Conservation (phyloP, 352 stramenopile genomes). For the Globisporangium irregulare region DNA sequence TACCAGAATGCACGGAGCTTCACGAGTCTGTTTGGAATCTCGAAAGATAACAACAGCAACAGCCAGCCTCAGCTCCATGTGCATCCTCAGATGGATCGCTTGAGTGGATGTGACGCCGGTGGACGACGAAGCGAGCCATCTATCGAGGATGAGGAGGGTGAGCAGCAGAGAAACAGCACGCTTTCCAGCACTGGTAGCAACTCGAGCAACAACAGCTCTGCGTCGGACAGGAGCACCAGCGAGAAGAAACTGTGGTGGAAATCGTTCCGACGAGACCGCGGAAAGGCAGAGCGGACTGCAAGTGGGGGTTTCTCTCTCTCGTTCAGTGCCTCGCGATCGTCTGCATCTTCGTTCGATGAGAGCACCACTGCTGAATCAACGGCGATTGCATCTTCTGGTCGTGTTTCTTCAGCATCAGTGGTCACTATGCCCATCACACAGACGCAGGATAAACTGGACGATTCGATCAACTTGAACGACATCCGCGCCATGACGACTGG, state of each 20-base stretch:
- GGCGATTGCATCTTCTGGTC: conserved; percentile 8
- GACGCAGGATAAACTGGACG: conserved; percentile 43
- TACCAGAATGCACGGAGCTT: conserved; percentile 73
- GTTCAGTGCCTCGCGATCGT: conserved; percentile 29
- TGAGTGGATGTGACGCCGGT: conserved; percentile 24
- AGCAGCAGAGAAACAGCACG: conserved; percentile 16
- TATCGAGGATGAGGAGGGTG: conserved; percentile 17
- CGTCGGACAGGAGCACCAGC: conserved; percentile 38
- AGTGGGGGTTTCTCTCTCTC: conserved; percentile 63
- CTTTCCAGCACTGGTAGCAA: conserved; percentile 16
- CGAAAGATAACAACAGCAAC: conserved; percentile 32
- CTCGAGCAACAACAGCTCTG: conserved; percentile 30
- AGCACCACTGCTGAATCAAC: conserved; percentile 11
- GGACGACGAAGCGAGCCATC: conserved; percentile 28
- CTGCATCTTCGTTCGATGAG: conserved; percentile 23
- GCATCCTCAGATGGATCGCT: conserved; percentile 32
- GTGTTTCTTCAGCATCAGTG: conserved; percentile 9
- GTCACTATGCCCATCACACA: conserved; percentile 12
- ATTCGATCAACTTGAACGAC: conserved; percentile 58
- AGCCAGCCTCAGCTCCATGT: conserved; percentile 44
- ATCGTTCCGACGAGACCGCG: conserved; percentile 54
- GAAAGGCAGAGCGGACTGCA: conserved; percentile 58
- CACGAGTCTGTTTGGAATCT: conserved; percentile 57
- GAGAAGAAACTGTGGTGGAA: conserved; percentile 77
- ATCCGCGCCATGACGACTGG: conserved; percentile 47